Evolutionary conservation across 495 filamentous ascomycete species (phyloP), one percentile per base, ranked within the genome.

Genomic region (Aspergillus indologenus): DNA sequence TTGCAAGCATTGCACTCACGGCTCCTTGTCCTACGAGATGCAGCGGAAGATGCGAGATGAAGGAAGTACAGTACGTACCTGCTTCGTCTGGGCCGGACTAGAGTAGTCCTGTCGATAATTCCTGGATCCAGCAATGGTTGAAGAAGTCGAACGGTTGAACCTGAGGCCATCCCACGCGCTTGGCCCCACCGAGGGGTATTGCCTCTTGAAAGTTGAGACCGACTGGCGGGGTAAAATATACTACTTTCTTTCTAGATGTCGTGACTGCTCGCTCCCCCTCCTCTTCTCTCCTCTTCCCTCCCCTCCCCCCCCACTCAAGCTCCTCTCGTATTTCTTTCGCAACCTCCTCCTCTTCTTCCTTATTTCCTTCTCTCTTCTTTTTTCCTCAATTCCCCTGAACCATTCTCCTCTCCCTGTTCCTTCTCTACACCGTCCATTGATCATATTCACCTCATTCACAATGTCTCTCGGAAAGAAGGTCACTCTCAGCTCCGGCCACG

Each of bases 401-500:
- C 12, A 8, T 40, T 11, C 12, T 14, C 34, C 34, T 40, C 6
- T 40, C 12, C 12, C 34, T 14, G 2, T 40, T 40, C 34, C 34
- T 40, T 15, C 34, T 40, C 12, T 15, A 15, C 12, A 40, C 12
- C 34, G 2, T 40, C 34, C 6, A 40, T 14, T 40, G 34, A 40
- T 6, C 34, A 40, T 14, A 4, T 14, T 40, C 5, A 40, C 24
- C 22, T 24, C 24, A 58, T 44, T 62, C 67, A 76, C 40, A 52
- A 79, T 79, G 76, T 79, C 76, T 75, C 73, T 77, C 66, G 75
- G 75, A 29, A 79, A 75, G 65, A 77, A 71, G 57, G 71, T 75
- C 55, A 69, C 68, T 52, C 71, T 79, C 42, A 79, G 73, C 73
- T 67, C 74, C 54, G 76, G 76, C 56, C 61, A 68, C 57, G 46